A percentile compares a stretch with the other conserved stretches of the same genome.
These are phyloP conservation scores for Lactifluus piperatus DNA, from an alignment of 768 basidiomycete species.

Conservation along the genomic window DNA sequence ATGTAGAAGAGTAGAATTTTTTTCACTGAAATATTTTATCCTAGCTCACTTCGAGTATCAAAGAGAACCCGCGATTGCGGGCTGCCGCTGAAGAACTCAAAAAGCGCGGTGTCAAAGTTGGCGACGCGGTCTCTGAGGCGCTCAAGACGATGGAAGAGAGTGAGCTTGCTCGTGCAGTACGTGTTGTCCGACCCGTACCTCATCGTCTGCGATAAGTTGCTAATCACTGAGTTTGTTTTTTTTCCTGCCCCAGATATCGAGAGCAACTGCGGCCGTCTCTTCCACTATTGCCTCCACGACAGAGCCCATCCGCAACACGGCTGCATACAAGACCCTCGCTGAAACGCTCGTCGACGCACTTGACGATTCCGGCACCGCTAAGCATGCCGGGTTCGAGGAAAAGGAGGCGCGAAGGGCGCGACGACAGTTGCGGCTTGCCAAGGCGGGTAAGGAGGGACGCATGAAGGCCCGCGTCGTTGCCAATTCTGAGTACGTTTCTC, in stretches of 20 bases:
- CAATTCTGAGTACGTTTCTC: conserved; percentile 65
- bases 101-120: conserved; percentile 83
- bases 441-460: conserved; percentile 68
- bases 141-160: conserved; percentile 92
- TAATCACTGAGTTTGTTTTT: background rate
- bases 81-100: conserved; percentile 91
- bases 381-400: conserved; percentile 94
- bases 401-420: conserved; percentile 81
- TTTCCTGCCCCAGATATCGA: conserved; percentile 53
- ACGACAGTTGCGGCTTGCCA: conserved; percentile 71
- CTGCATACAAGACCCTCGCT: conserved; percentile 84
- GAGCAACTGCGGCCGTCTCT: conserved; percentile 79
- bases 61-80: conserved; percentile 87
- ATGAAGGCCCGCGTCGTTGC: conserved; percentile 51
- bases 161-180: conserved; percentile 77
- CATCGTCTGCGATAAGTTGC: background rate
- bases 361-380: conserved; percentile 87
- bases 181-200: conserved; percentile 21
- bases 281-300: conserved; percentile 81
- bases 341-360: conserved; percentile 88
- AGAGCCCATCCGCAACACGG: conserved; percentile 94
- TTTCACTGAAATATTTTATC: conserved; percentile 3
- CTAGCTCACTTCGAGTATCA: conserved; percentile 86
- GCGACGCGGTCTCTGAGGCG: conserved; percentile 90
- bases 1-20: background rate